Percentiles rank a stretch among this genome's conserved stretches.
phyloP scores from a whole-genome alignment of 371 early-diverging fungal species.

The Mortierella sp. region DNA sequence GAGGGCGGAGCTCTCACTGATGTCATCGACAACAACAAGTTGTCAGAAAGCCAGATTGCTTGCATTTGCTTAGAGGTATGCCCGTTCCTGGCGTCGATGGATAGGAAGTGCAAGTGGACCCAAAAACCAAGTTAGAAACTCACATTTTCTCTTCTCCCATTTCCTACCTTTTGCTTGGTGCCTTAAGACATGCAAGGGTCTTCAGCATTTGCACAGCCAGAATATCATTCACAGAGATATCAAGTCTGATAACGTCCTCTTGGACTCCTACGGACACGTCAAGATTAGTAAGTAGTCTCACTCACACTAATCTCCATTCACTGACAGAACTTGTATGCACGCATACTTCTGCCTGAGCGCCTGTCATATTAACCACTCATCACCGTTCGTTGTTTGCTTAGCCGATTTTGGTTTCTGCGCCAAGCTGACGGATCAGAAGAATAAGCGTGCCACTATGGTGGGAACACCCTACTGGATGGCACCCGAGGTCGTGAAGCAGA shows the following conservation, averaged over 20 bases:
- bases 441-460: slow-evolving; percentile 96
- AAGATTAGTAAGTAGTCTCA: slow-evolving; percentile 83
- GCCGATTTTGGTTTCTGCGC: slow-evolving; percentile 97
- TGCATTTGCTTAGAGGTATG: slow-evolving; percentile 87
- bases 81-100: no score
- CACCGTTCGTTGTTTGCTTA: slow-evolving; percentile 19
- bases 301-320: no score
- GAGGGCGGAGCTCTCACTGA: slow-evolving; percentile 98
- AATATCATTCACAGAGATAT: slow-evolving; percentile 98
- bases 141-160: no score
- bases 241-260: slow-evolving; percentile 94
- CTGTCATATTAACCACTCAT: not conserved
- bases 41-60: slow-evolving; percentile 93
- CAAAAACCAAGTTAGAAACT: no score
- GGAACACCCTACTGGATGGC: slow-evolving; percentile 98
- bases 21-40: slow-evolving; percentile 92
- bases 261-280: slow-evolving; percentile 89
- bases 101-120: no score
- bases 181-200: slow-evolving; percentile 86
- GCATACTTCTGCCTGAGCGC: no score
- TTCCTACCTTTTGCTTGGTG: not conserved
- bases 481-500: slow-evolving; percentile 92
- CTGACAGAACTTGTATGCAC: not conserved
- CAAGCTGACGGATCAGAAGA: slow-evolving; percentile 84
- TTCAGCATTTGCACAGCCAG: slow-evolving; percentile 91